Evolutionary conservation across 768 basidiomycete species (phyloP), one percentile per base, ranked within the genome.

Genomic region (Trametes sanguinea): DNA sequence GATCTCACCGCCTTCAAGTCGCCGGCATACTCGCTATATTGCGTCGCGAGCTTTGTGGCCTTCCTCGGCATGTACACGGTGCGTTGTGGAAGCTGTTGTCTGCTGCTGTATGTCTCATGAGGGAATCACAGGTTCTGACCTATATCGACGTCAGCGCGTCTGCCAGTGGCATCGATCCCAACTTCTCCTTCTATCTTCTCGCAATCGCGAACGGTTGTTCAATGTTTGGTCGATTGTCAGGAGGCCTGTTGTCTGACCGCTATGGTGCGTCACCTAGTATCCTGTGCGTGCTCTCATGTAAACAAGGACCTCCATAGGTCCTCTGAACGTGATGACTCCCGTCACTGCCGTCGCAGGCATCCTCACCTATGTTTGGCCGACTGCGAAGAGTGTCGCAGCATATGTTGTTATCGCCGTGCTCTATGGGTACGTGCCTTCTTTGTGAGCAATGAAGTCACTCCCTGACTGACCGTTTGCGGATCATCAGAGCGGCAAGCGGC

Each of bases 11-110:
- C 78, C 73, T 80, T 85, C 73, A 80, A 75, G 65, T 79, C 76
- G 2, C 72, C 77, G 1, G 74, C 82, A 1, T 93, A 82, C 68
- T 71, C 80, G 0, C 52, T 85, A 1, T 91, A 86, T 67, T 85
- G 84, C 46, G 14, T 79, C 3, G 83, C 87, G 0, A 79, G 81
- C 0, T 80, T 84, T 58, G 69, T 83, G 17, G 74, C 72, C 8
- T 90, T 87, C 71, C 78, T 92, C 10, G 90, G 90, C 3, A 71
- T 91, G 8, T 91, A 89, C 68, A 88, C 87, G 0, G 73, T 71
- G 48, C 7, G 87, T 82, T 6, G 35, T 8, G 8, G 6, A 11
- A 39, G 2, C 8, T 39, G 39, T 8, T 39, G 39, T 7, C 6
- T 30, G 63, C 27, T 44, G 43, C 42, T 17, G 3, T 32, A 47